Evolutionary conservation across 2,329 filamentous ascomycete species (phyloP).

Genomic region (Monascus ruber): DNA sequence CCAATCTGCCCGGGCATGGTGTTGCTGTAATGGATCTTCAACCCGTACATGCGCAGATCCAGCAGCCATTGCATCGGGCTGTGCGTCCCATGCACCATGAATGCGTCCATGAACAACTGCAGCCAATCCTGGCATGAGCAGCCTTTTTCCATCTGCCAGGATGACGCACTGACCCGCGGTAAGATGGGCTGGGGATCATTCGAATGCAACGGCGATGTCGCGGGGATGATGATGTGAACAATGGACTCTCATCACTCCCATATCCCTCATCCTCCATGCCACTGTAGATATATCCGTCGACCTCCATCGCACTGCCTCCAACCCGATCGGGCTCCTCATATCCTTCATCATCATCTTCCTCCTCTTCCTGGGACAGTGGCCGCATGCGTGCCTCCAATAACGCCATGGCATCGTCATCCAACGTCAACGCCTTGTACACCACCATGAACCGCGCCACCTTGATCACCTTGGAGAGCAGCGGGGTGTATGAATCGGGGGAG

Average conservation of each 20-base stretch:
- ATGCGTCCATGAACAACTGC: not conserved
- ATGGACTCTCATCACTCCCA: too few species aligned
- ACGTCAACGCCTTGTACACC: not conserved
- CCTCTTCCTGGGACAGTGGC: too few species aligned
- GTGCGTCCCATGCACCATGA: not conserved
- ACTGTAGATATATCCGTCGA: not conserved
- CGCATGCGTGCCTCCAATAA: not conserved
- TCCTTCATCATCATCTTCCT: not conserved
- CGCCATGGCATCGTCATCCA: not conserved
- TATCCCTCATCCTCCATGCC: too few species aligned
- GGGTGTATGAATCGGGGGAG: not conserved
- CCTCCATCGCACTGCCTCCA: not conserved
- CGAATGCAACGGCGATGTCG: too few species aligned
- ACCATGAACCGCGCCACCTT: constrained; percentile 1
- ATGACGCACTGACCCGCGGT: too few species aligned
- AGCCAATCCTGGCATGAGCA: not conserved
- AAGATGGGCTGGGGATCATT: too few species aligned
- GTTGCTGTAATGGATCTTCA: constrained; percentile 4
- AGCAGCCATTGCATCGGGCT: constrained; percentile 1
- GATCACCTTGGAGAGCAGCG: not conserved
- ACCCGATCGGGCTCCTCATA: not conserved
- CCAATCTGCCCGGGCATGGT: not conserved
- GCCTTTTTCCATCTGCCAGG: too few species aligned
- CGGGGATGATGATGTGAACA: too few species aligned
- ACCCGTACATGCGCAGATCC: constrained; percentile 1